Evolutionary conservation across 495 filamentous ascomycete species (phyloP), one percentile per base, ranked within the genome.

Genomic region (Penicillium daleae): DNA sequence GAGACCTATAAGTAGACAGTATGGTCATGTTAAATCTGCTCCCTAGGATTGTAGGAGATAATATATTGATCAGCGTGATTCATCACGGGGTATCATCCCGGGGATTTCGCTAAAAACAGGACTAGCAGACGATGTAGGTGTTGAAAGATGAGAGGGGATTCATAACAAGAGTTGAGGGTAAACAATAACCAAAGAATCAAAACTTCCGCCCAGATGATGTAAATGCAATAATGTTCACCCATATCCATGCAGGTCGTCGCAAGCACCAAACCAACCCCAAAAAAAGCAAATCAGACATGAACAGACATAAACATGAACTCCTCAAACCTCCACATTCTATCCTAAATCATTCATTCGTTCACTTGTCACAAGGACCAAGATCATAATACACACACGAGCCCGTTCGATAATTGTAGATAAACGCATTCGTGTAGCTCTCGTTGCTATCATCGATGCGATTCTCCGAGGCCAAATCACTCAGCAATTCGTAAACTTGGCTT

Each of bases 381-480:
- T 92, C 89, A 67, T 93, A 93, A 69, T 89, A 90, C 13, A 93
- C 79, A 67, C 90, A 92, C 59, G 82, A 85, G 0, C 87, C 88
- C 4, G 90, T 92, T 33, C 90, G 79, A 60, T 91, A 92, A 69
- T 93, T 94, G 71, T 92, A 93, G 22, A 94, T 85, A 73, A 93
- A 92, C 10, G 88, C 87, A 66, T 89, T 87, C n/a, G 80, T 78
- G 24, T 76, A 82, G 52, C 78, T 76, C 60, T 84, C 79, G 31
- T 81, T 78, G 61, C 78, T 82, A 56, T 75, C 77, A 22, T 66
- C 66, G 8, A 57, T 33, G 57, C 61, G 74, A 33, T 58, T 67
- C 69, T 90, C 84, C 60, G 81, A 82, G 42, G 85, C 85, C 71
- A 88, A 77, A 49, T 83, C 83, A 10, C 72, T 71, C 21, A 99